Conservation (phyloP, 2,329 filamentous ascomycete species). For the Fusarium compactum region DNA sequence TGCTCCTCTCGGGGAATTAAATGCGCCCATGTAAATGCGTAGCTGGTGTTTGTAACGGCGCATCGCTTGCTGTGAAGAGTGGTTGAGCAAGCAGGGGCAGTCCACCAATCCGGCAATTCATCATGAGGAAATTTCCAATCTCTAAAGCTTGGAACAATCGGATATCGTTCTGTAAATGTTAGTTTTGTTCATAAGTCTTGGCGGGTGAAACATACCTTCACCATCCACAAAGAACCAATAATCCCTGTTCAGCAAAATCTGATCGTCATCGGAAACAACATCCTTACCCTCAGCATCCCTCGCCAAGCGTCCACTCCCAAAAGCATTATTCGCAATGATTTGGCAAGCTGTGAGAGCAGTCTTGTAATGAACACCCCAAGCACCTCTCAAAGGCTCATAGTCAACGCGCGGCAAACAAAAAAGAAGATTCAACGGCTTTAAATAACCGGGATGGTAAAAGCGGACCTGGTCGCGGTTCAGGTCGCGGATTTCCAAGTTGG, state of each 20-base stretch:
- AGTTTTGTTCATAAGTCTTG: background rate
- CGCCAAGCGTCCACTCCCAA: constrained; percentile 14
- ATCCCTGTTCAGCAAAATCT: constrained; percentile 25
- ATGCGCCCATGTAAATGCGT: constrained; percentile 38
- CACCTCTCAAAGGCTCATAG: background rate
- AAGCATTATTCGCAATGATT: constrained; percentile 38
- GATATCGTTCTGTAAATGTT: constrained; percentile 22
- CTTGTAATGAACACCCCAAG: constrained; percentile 26
- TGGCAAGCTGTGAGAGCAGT: constrained; percentile 35
- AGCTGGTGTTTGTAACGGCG: constrained; percentile 37
- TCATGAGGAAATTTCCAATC: constrained; percentile 42
- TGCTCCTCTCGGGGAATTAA: constrained; percentile 34
- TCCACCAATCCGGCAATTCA: constrained; percentile 31
- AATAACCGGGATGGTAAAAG: constrained; percentile 39
- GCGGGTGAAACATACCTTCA: constrained; percentile 15
- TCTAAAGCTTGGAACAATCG: constrained; percentile 32
- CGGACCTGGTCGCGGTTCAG: constrained; percentile 38
- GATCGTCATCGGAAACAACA: background rate
- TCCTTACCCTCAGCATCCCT: constrained; percentile 27
- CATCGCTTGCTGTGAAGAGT: constrained; percentile 19
- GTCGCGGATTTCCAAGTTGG: constrained; percentile 33
- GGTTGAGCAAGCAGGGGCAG: background rate
- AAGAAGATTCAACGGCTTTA: constrained; percentile 33
- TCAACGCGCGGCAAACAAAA: constrained; percentile 39
- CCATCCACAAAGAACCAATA: constrained; percentile 40